phyloP scores from a whole-genome alignment of 805 yeast species.

The Yamadazyma paraphyllophila region DNA sequence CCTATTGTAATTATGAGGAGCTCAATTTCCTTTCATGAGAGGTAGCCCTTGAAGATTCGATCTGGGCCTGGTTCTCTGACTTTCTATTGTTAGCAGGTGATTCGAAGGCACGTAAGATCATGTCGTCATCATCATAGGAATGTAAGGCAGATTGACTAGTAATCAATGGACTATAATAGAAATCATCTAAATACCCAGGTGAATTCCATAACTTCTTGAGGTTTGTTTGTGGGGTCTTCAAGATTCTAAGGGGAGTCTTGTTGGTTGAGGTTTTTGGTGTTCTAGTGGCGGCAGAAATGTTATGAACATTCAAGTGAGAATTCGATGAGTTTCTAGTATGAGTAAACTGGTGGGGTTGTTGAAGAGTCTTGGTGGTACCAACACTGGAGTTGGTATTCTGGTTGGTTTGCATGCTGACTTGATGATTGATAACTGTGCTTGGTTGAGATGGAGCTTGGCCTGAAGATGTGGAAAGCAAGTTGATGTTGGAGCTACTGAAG shows the following conservation, averaged over 20 bases:
- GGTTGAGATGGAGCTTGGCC: constrained; percentile 5
- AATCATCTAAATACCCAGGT: constrained; percentile 65
- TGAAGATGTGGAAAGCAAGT: constrained; percentile 2
- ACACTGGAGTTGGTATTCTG: not conserved
- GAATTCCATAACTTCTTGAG: constrained; percentile 60
- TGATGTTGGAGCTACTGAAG: constrained; percentile 1
- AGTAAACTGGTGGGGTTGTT: constrained; percentile 6
- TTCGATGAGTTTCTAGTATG: constrained; percentile 10
- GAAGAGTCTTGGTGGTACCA: not conserved
- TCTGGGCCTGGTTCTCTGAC: not conserved
- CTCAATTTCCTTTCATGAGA: constrained; percentile 9
- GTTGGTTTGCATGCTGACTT: not conserved
- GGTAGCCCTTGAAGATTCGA: constrained; percentile 5
- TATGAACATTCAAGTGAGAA: not conserved
- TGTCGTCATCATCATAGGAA: constrained; percentile 46
- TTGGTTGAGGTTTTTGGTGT: constrained; percentile 33
- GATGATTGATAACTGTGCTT: not conserved
- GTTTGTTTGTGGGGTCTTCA: constrained; percentile 41
- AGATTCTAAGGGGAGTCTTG: constrained; percentile 36
- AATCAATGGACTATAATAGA: constrained; percentile 49
- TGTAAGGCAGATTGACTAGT: constrained; percentile 22
- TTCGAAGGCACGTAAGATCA: constrained; percentile 42
- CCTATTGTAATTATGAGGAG: constrained; percentile 4
- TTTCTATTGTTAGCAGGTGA: constrained; percentile 15
- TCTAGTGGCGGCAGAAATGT: constrained; percentile 12